phyloP scores from a whole-genome alignment of 257 asterid genomes.

The Solanum appendiculatum region DNA sequence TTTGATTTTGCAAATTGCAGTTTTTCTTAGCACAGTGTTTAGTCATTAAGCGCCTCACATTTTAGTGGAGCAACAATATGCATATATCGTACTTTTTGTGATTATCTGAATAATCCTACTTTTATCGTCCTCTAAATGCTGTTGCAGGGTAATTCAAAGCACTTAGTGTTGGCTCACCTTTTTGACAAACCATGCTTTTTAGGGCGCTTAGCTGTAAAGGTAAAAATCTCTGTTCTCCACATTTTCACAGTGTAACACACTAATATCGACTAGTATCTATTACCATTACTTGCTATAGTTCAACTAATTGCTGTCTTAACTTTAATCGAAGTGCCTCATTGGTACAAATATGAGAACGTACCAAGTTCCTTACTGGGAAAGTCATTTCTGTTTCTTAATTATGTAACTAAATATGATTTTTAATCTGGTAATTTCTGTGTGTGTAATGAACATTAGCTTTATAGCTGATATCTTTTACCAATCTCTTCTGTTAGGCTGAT shows the following conservation, averaged over 20 bases:
- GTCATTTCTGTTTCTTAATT: not conserved
- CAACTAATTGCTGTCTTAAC: not conserved
- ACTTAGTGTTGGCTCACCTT: constrained; percentile 67
- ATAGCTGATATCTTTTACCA: not conserved
- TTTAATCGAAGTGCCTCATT: not conserved
- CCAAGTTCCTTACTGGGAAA: not conserved
- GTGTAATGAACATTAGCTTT: not conserved
- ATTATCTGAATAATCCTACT: not conserved
- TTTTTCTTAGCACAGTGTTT: not conserved
- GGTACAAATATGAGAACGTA: not conserved
- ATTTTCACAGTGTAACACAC: not conserved
- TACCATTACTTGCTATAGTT: not conserved
- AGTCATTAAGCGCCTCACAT: not conserved
- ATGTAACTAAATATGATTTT: not conserved
- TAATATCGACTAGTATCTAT: not conserved
- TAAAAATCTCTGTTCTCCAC: constrained; percentile 5
- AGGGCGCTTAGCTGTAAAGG: constrained; percentile 78
- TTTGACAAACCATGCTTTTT: constrained; percentile 95
- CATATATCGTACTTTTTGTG: not conserved
- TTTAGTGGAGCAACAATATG: not conserved
- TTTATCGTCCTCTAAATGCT: not conserved
- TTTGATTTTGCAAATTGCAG: not conserved
- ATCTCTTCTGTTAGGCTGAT: constrained; percentile 49
- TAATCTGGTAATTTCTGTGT: not conserved
- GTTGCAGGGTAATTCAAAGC: constrained; percentile 69